These are phyloP conservation scores for Aleurites moluccanus DNA, from an alignment of 441 rosid genomes.

Conservation along the genomic window DNA sequence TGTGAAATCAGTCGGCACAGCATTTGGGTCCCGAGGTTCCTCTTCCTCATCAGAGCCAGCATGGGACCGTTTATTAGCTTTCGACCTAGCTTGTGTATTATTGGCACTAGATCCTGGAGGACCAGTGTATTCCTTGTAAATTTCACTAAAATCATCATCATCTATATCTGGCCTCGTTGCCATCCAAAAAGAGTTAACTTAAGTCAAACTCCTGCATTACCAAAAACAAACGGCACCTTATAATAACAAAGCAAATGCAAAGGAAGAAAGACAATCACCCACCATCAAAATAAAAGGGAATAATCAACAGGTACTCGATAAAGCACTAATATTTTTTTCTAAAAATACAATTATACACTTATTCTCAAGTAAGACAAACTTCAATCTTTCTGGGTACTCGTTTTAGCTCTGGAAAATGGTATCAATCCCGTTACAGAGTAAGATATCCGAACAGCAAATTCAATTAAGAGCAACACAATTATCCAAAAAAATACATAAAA, in stretches of 20 bases:
- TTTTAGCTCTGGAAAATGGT: neutral
- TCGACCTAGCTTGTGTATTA: slow-evolving; percentile 46
- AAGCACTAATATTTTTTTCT: neutral
- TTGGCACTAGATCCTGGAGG: slow-evolving; percentile 47
- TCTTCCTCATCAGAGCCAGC: slow-evolving; percentile 73
- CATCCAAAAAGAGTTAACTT: slow-evolving; percentile 43
- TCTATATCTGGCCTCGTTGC: slow-evolving; percentile 63
- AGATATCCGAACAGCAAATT: neutral
- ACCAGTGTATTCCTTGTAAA: slow-evolving; percentile 95
- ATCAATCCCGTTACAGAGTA: neutral
- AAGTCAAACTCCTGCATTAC: slow-evolving; percentile 29
- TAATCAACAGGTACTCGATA: neutral
- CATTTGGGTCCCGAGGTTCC: slow-evolving; percentile 77
- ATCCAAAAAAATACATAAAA: neutral
- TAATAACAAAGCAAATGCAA: neutral
- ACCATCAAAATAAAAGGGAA: neutral
- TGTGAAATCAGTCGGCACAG: slow-evolving; percentile 96
- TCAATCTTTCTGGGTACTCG: neutral
- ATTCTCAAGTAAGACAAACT: neutral
- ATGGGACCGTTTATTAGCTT: slow-evolving; percentile 51
- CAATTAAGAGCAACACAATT: neutral
- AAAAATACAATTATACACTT: neutral
- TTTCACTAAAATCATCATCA: slow-evolving; percentile 90
- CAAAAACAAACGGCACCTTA: slow-evolving; percentile 14
- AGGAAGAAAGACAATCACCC: neutral